Evolutionary conservation across 1,139 yeast genomes (phyloP), one percentile per base, ranked within the genome.

Genomic region (Yamadazyma dushanensis): DNA sequence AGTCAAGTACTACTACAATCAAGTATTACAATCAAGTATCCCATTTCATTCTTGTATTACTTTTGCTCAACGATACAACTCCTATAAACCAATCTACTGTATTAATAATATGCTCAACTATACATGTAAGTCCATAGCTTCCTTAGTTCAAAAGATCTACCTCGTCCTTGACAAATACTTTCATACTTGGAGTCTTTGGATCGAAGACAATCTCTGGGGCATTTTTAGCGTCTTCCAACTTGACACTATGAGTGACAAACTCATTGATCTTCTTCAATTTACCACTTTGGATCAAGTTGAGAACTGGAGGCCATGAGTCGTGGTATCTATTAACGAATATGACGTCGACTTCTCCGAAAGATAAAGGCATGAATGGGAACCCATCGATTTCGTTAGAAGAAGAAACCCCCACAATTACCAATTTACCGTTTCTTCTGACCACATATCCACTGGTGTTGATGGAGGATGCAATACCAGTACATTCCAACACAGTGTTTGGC

Each of bases 221-320:
- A 48, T 78, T 74, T 40, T 76, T 73, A 15, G 96, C 92, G 35
- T 89, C 84, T 36, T 77, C 76, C 51, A 87, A 85, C 39, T 70
- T 61, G 67, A 77, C 87, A 46, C 82, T 73, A 59, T 88, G 92
- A 7, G 96, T 86, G 49, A 90, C 78, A 47, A 90, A 70, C 28
- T 47, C 51, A 28, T 47, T 46, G 27, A 47, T 46, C 16, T 43
- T 46, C 39, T 47, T 46, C 33, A 47, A 47, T 31, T 47, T 47
- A 7, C 51, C 51, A 37, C 49, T 45, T 31, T 75, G 69, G 41
- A 70, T 74, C 41, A 66, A 70, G 47, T 70, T 73, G 36, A 70
- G 59, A 29, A 56, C 53, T 11, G 73, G 70, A 17, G 65, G 61
- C 49, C 77, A 80, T 40, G 80, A 83, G 41, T 83, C 76, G 37